These are phyloP conservation scores for Amanita rimosa DNA, from an alignment of 768 basidiomycete species.

Conservation along the genomic window DNA sequence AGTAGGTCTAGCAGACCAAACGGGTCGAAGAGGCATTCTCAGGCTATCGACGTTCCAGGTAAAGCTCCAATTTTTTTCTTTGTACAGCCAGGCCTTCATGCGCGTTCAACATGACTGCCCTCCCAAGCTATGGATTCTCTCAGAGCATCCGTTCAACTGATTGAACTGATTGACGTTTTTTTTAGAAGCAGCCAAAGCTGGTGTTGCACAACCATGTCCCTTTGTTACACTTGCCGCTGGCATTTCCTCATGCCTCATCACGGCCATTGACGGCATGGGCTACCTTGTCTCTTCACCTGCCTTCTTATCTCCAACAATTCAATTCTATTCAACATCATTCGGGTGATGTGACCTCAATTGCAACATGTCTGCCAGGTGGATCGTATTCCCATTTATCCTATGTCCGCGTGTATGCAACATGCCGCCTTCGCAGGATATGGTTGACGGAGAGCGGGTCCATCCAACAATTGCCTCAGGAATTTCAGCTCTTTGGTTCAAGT, in stretches of 20 bases:
- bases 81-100: too few species aligned
- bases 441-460: constrained; percentile 39
- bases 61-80: constrained; percentile 11
- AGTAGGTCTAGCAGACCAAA: constrained; percentile 58
- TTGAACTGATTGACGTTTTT: neutral
- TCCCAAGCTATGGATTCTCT: too few species aligned
- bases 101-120: too few species aligned
- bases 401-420: constrained; percentile 69
- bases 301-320: constrained; percentile 51
- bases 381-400: constrained; percentile 58
- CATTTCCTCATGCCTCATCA: constrained; percentile 46
- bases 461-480: constrained; percentile 62
- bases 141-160: too few species aligned
- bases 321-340: constrained; percentile 29
- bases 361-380: constrained; percentile 30
- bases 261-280: constrained; percentile 60
- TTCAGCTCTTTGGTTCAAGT: constrained; percentile 40
- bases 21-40: constrained; percentile 45
- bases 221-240: constrained; percentile 60
- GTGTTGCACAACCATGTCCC: constrained; percentile 29
- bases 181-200: constrained; percentile 29
- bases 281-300: constrained; percentile 50
- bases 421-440: constrained; percentile 70
- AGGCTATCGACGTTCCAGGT: constrained; percentile 81
- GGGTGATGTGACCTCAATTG: constrained; percentile 10